These are phyloP conservation scores for Ophiocordyceps sinensis DNA, from an alignment of 2,329 filamentous ascomycete genomes.

Conservation along the genomic window DNA sequence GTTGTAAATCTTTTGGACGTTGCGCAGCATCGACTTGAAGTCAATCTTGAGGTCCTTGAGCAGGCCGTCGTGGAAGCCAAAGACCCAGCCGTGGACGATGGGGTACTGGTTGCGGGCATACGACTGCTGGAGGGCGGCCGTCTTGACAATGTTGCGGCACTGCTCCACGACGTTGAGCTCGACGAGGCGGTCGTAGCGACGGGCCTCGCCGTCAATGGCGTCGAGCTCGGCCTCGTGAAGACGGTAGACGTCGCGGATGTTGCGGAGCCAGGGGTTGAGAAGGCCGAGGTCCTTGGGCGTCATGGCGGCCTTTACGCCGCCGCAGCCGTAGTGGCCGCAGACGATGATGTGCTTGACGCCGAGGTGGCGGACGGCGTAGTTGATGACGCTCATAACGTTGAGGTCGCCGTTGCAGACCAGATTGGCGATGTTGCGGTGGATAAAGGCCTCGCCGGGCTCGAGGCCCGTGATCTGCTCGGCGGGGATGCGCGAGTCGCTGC, in stretches of 20 bases:
- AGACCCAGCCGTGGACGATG: slow-evolving; percentile 62
- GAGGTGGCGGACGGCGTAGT: slow-evolving; percentile 72
- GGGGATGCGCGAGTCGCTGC: slow-evolving; percentile 82
- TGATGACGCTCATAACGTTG: slow-evolving; percentile 67
- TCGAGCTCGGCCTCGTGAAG: slow-evolving; percentile 59
- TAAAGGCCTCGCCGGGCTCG: slow-evolving; percentile 80
- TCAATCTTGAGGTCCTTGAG: slow-evolving; percentile 51
- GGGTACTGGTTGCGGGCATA: slow-evolving; percentile 50
- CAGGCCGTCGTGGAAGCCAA: slow-evolving; percentile 52
- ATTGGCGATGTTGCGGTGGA: slow-evolving; percentile 93
- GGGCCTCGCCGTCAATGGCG: slow-evolving; percentile 39
- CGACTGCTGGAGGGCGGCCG: slow-evolving; percentile 61
- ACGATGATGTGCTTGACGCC: slow-evolving; percentile 71
- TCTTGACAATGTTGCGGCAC: slow-evolving; percentile 66
- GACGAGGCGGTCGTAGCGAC: slow-evolving; percentile 56
- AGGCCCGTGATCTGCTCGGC: slow-evolving; percentile 76
- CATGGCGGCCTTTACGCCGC: slow-evolving; percentile 62
- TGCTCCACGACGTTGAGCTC: slow-evolving; percentile 75
- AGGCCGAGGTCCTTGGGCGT: slow-evolving; percentile 56
- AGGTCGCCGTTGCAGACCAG: slow-evolving; percentile 68
- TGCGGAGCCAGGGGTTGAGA: slow-evolving; percentile 59
- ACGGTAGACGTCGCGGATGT: slow-evolving; percentile 61
- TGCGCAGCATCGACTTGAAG: slow-evolving; percentile 38
- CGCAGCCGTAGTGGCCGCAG: slow-evolving; percentile 67
- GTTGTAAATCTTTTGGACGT: slow-evolving; percentile 53